These are phyloP conservation scores for Nicotiana knightiana DNA, from an alignment of 257 asterid genomes.

Conservation along the genomic window DNA sequence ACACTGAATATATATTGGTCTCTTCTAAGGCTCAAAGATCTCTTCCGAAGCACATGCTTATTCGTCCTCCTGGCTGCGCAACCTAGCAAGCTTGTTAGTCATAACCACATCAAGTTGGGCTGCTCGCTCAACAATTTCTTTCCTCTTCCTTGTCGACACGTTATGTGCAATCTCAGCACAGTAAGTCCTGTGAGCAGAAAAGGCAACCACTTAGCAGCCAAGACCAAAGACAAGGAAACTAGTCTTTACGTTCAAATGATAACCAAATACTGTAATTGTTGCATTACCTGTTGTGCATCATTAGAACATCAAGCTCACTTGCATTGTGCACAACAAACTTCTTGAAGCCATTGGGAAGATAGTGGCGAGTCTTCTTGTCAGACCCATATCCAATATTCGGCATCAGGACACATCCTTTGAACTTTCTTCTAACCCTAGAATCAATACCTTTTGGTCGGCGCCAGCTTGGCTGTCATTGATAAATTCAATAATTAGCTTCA, in stretches of 20 bases:
- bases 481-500: background rate
- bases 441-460: constrained; percentile 85
- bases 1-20: background rate
- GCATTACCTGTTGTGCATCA: constrained; percentile 77
- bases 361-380: constrained; percentile 68
- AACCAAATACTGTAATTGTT: background rate
- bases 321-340: constrained; percentile 65
- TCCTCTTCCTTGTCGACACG: constrained; percentile 59
- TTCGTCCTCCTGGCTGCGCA: constrained; percentile 77
- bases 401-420: constrained; percentile 66
- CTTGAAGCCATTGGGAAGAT: constrained; percentile 67
- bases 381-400: constrained; percentile 80
- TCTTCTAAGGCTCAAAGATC: background rate
- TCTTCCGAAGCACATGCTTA: constrained; percentile 16
- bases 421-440: constrained; percentile 73
- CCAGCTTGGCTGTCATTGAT: constrained; percentile 44
- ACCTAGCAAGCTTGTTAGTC: constrained; percentile 70
- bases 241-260: background rate
- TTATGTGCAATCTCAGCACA: constrained; percentile 77
- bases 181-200: constrained; percentile 31
- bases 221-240: background rate
- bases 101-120: constrained; percentile 69
- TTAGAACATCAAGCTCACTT: constrained; percentile 55
- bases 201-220: background rate
- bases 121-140: constrained; percentile 66